phyloP scores from a whole-genome alignment of 2,329 filamentous ascomycete genomes.

The Lasiodiplodia theobromae region DNA sequence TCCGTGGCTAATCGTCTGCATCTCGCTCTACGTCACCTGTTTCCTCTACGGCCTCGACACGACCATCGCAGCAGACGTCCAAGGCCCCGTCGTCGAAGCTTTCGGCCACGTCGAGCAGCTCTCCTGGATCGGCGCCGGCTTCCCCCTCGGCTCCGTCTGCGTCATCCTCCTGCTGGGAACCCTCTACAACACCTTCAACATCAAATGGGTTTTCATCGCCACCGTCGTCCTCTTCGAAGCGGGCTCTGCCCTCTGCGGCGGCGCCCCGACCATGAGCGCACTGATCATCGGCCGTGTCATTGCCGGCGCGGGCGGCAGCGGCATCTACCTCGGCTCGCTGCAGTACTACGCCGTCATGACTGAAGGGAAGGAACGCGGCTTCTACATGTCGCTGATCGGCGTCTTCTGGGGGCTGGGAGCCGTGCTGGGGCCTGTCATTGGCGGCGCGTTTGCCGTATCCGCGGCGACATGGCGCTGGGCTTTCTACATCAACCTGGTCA shows the following conservation, averaged over 20 bases:
- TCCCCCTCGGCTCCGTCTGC: conserved; percentile 30
- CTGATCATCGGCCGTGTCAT: conserved; percentile 54
- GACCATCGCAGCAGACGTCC: conserved; percentile 42
- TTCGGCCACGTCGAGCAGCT: conserved; percentile 32
- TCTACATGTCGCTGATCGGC: conserved; percentile 45
- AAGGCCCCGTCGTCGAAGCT: conserved; percentile 37
- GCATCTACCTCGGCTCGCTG: conserved; percentile 43
- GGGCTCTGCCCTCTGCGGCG: conserved; percentile 51
- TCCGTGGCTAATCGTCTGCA: neutral
- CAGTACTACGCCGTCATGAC: conserved; percentile 35
- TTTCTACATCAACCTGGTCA: conserved; percentile 26
- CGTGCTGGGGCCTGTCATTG: conserved; percentile 49
- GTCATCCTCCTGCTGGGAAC: conserved; percentile 28
- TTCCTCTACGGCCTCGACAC: conserved; percentile 36
- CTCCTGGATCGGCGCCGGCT: neutral
- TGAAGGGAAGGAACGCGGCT: conserved; percentile 35
- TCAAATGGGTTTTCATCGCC: conserved; percentile 29
- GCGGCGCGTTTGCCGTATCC: conserved; percentile 40
- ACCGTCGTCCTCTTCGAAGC: conserved; percentile 38
- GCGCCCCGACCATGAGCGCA: conserved; percentile 51
- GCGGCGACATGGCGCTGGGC: conserved; percentile 54
- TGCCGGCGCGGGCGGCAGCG: conserved; percentile 43
- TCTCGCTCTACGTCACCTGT: conserved; percentile 8
- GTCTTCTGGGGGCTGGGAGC: conserved; percentile 47
- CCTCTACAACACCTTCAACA: conserved; percentile 3